A percentile compares a stretch with the other conserved stretches of the same genome.
These are phyloP conservation scores for Lipomyces orientalis DNA, from an alignment of 805 yeast species.

Conservation along the genomic window DNA sequence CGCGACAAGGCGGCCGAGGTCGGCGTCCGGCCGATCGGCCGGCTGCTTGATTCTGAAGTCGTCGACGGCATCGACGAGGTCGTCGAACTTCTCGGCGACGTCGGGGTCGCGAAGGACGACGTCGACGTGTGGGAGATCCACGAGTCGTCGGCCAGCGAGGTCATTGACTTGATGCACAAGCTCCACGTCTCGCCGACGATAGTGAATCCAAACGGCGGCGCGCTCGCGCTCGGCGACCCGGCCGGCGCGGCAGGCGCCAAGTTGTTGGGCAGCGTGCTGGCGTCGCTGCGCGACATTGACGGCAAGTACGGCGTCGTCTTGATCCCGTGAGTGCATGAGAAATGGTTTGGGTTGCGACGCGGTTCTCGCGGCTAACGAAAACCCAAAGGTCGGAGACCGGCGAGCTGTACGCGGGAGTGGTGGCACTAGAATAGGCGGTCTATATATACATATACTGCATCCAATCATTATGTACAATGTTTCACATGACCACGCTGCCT, in stretches of 20 bases:
- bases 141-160: slow-evolving; percentile 86
- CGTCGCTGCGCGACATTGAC: slow-evolving; percentile 45
- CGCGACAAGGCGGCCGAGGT: slow-evolving; percentile 75
- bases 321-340: too few species aligned
- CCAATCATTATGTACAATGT: neutral
- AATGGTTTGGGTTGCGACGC: too few species aligned
- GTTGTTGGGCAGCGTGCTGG: slow-evolving; percentile 48
- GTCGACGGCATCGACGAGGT: slow-evolving; percentile 89
- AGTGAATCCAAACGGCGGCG: slow-evolving; percentile 89
- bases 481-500: neutral
- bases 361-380: too few species aligned
- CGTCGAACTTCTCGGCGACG: slow-evolving; percentile 84
- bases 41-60: slow-evolving; percentile 79
- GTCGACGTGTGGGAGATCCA: slow-evolving; percentile 84
- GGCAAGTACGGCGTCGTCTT: slow-evolving; percentile 49
- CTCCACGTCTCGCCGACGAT: slow-evolving; percentile 65
- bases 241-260: slow-evolving; percentile 69
- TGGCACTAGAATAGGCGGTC: neutral
- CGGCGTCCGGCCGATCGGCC: slow-evolving; percentile 77
- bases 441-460: neutral
- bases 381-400: neutral
- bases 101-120: slow-evolving; percentile 61
- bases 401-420: neutral
- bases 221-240: slow-evolving; percentile 92
- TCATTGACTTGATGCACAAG: slow-evolving; percentile 77